These are phyloP conservation scores for Phytophthora megakarya DNA, from an alignment of 352 stramenopile genomes.

Conservation along the genomic window DNA sequence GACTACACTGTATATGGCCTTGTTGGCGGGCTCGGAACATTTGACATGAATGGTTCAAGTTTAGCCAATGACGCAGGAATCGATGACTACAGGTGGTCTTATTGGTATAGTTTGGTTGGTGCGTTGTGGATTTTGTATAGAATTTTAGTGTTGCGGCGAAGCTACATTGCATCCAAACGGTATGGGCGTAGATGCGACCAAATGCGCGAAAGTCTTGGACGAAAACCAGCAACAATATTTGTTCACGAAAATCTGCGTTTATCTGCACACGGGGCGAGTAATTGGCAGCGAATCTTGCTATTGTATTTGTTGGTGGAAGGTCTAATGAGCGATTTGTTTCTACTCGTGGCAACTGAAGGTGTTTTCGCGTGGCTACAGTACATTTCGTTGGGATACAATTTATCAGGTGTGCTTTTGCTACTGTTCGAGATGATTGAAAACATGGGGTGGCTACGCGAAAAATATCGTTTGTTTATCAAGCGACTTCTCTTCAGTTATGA, in stretches of 20 bases:
- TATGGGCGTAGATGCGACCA: conserved; percentile 15
- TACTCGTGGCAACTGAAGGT: conserved; percentile 31
- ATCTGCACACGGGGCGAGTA: conserved; percentile 6
- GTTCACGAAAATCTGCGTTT: conserved; percentile 24
- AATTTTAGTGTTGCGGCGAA: conserved; percentile 12
- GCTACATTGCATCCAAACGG: conserved; percentile 16
- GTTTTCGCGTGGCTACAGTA: conserved; percentile 29
- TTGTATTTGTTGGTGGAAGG: conserved; percentile 33
- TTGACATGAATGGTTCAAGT: conserved; percentile 22
- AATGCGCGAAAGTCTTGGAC: conserved; percentile 8
- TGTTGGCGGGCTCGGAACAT: conserved; percentile 11
- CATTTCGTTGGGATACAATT: conserved; percentile 36
- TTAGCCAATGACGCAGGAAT: conserved; percentile 14
- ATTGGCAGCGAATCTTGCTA: conserved; percentile 18
- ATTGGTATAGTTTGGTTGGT: conserved; percentile 14
- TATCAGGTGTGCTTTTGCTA: conserved; percentile 25
- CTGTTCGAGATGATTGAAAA: conserved; percentile 25
- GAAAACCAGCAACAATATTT: conserved; percentile 17
- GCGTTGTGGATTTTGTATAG: conserved; percentile 18
- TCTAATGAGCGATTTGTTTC: conserved; percentile 33
- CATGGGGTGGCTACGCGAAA: conserved; percentile 10
- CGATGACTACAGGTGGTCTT: conserved; percentile 15
- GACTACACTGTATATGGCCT: conserved; percentile 15
- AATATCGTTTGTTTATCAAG: conserved; percentile 15
- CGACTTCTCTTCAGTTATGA: conserved; percentile 36